Evolutionary conservation across 1,284 basidiomycete genomes (phyloP).

Genomic region (Microstroma glucosiphilum): DNA sequence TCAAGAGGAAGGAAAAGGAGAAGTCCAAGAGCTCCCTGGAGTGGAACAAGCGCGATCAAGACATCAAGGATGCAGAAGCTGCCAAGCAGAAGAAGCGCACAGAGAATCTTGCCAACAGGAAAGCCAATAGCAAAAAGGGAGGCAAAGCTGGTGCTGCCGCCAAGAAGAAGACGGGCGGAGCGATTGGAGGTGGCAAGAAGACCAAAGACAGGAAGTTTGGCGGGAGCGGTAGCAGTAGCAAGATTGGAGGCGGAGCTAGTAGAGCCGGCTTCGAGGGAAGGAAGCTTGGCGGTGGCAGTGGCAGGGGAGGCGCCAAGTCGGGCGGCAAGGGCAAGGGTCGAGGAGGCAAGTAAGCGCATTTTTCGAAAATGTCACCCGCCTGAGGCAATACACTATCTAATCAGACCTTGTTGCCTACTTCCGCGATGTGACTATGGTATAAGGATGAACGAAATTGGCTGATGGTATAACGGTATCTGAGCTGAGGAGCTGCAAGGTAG

Average conservation of each 20-base stretch:
- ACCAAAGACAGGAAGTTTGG: background rate
- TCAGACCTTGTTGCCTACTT: too few species aligned
- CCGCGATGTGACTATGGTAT: too few species aligned
- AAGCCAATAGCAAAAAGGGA: slow-evolving; percentile 14
- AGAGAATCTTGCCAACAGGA: slow-evolving; percentile 40
- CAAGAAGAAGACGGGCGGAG: background rate
- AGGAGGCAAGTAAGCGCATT: too few species aligned
- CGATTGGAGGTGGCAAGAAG: background rate
- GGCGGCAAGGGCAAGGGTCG: background rate
- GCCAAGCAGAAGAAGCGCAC: slow-evolving; percentile 41
- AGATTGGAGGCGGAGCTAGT: background rate
- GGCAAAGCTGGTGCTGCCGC: background rate
- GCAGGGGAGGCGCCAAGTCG: background rate
- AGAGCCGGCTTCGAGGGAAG: slow-evolving; percentile 1
- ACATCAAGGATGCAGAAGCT: slow-evolving; percentile 32
- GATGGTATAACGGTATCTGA: too few species aligned
- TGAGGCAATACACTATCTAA: too few species aligned
- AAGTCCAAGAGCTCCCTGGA: slow-evolving; percentile 42
- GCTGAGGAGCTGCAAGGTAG: too few species aligned
- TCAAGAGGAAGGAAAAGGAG: slow-evolving; percentile 41
- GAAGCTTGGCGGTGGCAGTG: background rate
- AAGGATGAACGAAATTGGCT: too few species aligned
- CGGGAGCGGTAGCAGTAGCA: background rate
- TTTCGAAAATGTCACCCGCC: too few species aligned
- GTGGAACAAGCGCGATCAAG: slow-evolving; percentile 37